phyloP scores from a whole-genome alignment of 2,329 filamentous ascomycete genomes.

The Microdochium bolleyi region DNA sequence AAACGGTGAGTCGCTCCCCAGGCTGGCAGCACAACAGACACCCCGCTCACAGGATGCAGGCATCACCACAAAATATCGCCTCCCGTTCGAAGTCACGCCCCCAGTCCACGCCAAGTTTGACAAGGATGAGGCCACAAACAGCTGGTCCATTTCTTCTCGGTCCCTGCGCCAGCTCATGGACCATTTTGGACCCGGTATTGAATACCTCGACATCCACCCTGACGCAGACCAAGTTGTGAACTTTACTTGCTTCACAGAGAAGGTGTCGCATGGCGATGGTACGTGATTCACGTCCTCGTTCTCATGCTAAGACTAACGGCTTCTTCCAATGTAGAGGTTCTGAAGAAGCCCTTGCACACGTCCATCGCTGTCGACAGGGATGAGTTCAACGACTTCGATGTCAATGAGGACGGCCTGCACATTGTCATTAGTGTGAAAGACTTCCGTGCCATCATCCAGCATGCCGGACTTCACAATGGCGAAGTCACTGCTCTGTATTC shows the following conservation, averaged over 20 bases:
- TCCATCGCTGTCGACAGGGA: constrained; percentile 69
- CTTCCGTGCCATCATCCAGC: constrained; percentile 70
- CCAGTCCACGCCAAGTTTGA: constrained; percentile 73
- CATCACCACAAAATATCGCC: constrained; percentile 67
- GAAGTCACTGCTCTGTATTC: constrained; percentile 64
- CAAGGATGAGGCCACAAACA: constrained; percentile 54
- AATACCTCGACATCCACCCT: constrained; percentile 72
- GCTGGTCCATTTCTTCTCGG: constrained; percentile 65
- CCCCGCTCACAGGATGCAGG: constrained; percentile 30
- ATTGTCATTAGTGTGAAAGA: constrained; percentile 78
- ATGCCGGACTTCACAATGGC: constrained; percentile 63
- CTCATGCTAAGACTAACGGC: constrained; percentile 4
- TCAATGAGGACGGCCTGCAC: constrained; percentile 63
- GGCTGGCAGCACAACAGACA: background rate
- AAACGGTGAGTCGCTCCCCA: constrained; percentile 42
- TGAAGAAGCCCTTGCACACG: constrained; percentile 75
- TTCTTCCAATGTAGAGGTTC: constrained; percentile 44
- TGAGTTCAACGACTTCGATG: constrained; percentile 68
- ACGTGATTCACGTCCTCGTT: constrained; percentile 5
- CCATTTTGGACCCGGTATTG: constrained; percentile 72
- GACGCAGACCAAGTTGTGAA: constrained; percentile 65
- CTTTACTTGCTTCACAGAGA: constrained; percentile 77
- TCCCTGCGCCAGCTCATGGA: constrained; percentile 70
- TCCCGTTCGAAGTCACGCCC: constrained; percentile 68
- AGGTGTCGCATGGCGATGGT: constrained; percentile 62